These are phyloP conservation scores for Phytophthora constricta DNA, from an alignment of 352 stramenopile genomes.

Conservation along the genomic window DNA sequence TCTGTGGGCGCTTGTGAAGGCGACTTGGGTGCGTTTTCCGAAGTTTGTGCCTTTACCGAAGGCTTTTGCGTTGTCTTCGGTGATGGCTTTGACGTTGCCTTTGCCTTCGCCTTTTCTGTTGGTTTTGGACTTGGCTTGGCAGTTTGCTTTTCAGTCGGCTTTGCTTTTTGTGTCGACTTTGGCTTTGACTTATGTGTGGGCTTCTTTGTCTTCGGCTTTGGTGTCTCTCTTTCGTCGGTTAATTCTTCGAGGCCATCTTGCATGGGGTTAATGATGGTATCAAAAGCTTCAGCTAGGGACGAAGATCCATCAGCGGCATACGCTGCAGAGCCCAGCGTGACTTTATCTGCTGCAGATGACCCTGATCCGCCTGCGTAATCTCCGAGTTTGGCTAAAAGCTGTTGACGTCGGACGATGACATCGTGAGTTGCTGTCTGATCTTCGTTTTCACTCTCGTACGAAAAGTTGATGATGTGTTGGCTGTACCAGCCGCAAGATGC, in stretches of 20 bases:
- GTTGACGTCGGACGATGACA: slow-evolving; percentile 29
- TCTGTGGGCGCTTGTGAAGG: slow-evolving; percentile 13
- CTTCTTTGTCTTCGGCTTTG: slow-evolving; percentile 11
- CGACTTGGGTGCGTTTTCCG: neutral
- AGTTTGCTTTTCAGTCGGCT: slow-evolving; percentile 3
- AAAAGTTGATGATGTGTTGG: slow-evolving; percentile 23
- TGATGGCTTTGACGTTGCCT: neutral
- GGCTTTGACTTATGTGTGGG: neutral
- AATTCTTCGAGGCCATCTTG: slow-evolving; percentile 14
- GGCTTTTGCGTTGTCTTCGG: neutral
- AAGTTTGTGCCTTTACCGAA: neutral
- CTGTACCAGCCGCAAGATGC: slow-evolving; percentile 36
- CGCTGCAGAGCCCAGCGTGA: slow-evolving; percentile 4
- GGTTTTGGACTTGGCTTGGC: too few species aligned
- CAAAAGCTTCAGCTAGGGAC: neutral
- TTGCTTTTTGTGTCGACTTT: neutral
- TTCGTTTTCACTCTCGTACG: slow-evolving; percentile 13
- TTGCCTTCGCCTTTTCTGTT: too few species aligned
- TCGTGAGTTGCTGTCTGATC: slow-evolving; percentile 26
- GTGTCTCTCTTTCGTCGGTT: neutral
- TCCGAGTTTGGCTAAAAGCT: slow-evolving; percentile 30
- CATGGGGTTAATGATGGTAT: slow-evolving; percentile 31
- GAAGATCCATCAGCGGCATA: slow-evolving; percentile 6
- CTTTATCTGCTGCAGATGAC: slow-evolving; percentile 15
- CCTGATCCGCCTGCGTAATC: slow-evolving; percentile 14